These are phyloP conservation scores for Sanghuangporus baumii DNA, from an alignment of 1,284 basidiomycete species.

Conservation along the genomic window DNA sequence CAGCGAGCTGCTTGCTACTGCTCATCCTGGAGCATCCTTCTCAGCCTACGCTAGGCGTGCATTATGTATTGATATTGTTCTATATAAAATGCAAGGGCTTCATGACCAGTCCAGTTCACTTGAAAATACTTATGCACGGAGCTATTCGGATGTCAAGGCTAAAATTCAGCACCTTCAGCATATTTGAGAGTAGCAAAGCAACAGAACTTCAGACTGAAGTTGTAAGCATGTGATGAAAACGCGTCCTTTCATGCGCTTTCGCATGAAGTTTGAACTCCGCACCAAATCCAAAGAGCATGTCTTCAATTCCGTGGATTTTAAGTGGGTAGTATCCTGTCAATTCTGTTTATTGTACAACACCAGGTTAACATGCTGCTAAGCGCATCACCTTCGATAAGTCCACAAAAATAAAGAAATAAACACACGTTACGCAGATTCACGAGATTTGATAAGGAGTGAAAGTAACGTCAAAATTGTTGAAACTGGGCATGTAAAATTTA, in stretches of 20 bases:
- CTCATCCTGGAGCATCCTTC: background rate
- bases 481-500: slow-evolving; percentile 1
- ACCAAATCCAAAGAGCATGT: background rate
- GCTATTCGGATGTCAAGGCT: too few relatives aligned
- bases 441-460: background rate
- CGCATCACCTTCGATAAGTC: background rate
- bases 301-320: background rate
- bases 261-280: too few relatives aligned
- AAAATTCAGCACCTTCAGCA: too few relatives aligned
- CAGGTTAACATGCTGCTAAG: slow-evolving; percentile 6
- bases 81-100: too few relatives aligned
- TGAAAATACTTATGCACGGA: too few relatives aligned
- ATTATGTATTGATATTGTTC: too few relatives aligned
- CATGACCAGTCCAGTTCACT: too few relatives aligned
- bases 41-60: too few relatives aligned
- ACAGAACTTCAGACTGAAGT: too few relatives aligned
- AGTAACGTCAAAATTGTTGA: background rate
- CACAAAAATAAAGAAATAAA: background rate
- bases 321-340: background rate
- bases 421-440: background rate
- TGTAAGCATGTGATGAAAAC: too few relatives aligned
- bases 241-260: too few relatives aligned
- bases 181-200: too few relatives aligned
- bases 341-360: slow-evolving; percentile 13
- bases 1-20: background rate